Evolutionary conservation across 352 stramenopile species (phyloP).

Genomic region (Phytophthora vignae): DNA sequence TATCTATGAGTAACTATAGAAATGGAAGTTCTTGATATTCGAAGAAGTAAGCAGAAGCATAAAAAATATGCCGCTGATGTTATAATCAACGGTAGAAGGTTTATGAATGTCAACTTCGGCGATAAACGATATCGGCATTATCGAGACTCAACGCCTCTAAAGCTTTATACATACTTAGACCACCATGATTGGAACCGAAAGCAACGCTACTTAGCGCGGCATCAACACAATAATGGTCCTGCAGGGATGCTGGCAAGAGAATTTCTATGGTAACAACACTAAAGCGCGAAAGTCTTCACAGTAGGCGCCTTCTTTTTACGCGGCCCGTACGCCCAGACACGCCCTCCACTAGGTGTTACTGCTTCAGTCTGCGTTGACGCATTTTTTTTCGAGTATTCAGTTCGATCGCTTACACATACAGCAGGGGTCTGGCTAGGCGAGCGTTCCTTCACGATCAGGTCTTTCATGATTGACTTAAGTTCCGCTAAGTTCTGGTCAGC

Average conservation of each 20-base stretch:
- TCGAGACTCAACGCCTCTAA: neutral
- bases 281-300: neutral
- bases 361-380: neutral
- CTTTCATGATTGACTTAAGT: constrained; percentile 20
- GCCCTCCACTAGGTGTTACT: too few species aligned
- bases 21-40: neutral
- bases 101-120: neutral
- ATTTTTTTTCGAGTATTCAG: constrained; percentile 1
- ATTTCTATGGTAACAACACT: neutral
- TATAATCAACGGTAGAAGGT: neutral
- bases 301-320: neutral
- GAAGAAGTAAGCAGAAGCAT: neutral
- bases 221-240: neutral
- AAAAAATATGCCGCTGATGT: neutral
- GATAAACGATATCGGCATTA: constrained; percentile 11
- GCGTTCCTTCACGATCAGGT: constrained; percentile 2
- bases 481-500: constrained; percentile 12
- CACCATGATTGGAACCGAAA: neutral
- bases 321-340: neutral
- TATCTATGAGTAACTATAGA: neutral
- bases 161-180: constrained; percentile 1
- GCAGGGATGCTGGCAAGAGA: neutral
- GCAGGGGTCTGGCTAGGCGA: neutral
- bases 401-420: neutral
- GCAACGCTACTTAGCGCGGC: neutral